Conservation (phyloP, 2,329 filamentous ascomycete species). For the Volutella citrinella region DNA sequence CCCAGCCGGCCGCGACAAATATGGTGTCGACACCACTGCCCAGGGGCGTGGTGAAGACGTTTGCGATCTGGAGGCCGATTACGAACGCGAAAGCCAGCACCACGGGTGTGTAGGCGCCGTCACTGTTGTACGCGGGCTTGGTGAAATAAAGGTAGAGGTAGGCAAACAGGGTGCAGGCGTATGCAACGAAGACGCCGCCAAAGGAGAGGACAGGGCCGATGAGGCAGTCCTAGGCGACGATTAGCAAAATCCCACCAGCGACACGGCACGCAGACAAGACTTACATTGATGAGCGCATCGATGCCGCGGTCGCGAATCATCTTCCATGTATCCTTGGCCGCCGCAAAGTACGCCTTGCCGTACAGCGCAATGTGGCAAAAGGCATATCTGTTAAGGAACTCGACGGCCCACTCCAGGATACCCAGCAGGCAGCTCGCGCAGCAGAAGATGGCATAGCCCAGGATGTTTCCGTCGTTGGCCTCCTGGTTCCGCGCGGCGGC, state of each 20-base stretch:
- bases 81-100: slow-evolving; percentile 84
- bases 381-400: slow-evolving; percentile 89
- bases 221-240: slow-evolving; percentile 61
- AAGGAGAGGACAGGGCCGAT: slow-evolving; percentile 72
- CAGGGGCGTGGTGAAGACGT: slow-evolving; percentile 85
- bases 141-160: slow-evolving; percentile 88
- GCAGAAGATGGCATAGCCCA: slow-evolving; percentile 67
- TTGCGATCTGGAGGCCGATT: slow-evolving; percentile 84
- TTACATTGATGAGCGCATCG: slow-evolving; percentile 76
- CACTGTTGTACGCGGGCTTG: slow-evolving; percentile 70
- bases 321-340: slow-evolving; percentile 85
- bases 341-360: slow-evolving; percentile 80
- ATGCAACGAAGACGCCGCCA: slow-evolving; percentile 80
- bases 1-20: slow-evolving; percentile 75
- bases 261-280: too few species aligned
- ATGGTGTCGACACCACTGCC: slow-evolving; percentile 88
- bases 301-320: slow-evolving; percentile 93
- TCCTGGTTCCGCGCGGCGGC: slow-evolving; percentile 68
- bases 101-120: slow-evolving; percentile 68
- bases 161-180: slow-evolving; percentile 74
- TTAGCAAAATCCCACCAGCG: too few species aligned
- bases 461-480: slow-evolving; percentile 65
- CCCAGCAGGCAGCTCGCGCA: slow-evolving; percentile 72
- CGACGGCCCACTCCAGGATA: slow-evolving; percentile 78
- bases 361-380: slow-evolving; percentile 93